Conservation (phyloP, 2,329 filamentous ascomycete genomes). For the Diplodia seriata region DNA sequence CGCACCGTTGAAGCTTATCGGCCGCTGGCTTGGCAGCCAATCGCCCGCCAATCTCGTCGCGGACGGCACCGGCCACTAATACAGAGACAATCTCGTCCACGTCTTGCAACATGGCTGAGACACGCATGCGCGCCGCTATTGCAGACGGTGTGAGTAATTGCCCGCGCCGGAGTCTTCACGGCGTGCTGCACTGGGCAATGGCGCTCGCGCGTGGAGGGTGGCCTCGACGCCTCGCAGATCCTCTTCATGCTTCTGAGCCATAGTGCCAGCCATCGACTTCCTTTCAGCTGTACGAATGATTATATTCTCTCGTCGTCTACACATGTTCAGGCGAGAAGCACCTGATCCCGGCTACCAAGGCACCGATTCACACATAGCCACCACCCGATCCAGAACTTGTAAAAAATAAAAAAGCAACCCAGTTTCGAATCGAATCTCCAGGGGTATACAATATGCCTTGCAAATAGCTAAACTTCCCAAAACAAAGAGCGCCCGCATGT, state of each 20-base stretch:
- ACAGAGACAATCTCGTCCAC: too few relatives aligned
- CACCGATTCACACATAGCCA: not conserved
- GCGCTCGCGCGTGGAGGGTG: not conserved
- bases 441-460: slow-evolving; percentile 28
- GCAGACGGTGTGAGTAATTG: not conserved
- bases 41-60: not conserved
- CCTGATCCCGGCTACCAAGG: too few relatives aligned
- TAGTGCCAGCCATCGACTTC: too few relatives aligned
- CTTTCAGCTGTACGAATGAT: not conserved
- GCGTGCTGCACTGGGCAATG: slow-evolving; percentile 1
- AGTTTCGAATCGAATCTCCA: slow-evolving; percentile 23
- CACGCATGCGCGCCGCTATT: not conserved
- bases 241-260: not conserved
- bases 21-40: not conserved
- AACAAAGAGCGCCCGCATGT: slow-evolving; percentile 21
- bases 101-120: slow-evolving; percentile 2
- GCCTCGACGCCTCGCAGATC: slow-evolving; percentile 19
- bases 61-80: too few relatives aligned
- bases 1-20: slow-evolving; percentile 21
- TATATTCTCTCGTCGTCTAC: not conserved
- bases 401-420: not conserved
- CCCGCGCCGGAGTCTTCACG: not conserved
- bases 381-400: not conserved
- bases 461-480: slow-evolving; percentile 24
- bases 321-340: not conserved